Evolutionary conservation across 371 early-diverging fungal genomes (phyloP).

Genomic region (Chytridium lagenaria): DNA sequence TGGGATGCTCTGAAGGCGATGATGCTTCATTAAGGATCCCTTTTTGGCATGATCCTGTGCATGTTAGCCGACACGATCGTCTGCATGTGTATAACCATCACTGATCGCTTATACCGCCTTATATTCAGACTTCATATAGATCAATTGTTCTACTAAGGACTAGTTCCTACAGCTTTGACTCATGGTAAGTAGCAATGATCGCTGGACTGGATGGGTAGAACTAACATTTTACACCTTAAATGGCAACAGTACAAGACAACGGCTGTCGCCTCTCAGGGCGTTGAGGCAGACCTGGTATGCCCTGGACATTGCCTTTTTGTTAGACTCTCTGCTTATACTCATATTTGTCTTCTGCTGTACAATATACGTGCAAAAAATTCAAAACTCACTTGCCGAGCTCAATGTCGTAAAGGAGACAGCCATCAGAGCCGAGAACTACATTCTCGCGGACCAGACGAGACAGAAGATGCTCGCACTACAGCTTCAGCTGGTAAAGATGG

Average conservation of each 20-base stretch:
- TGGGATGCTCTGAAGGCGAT: too few relatives aligned
- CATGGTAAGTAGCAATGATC: not conserved
- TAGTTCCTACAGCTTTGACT: not conserved
- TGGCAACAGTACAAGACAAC: slow-evolving; percentile 25
- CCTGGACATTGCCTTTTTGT: not conserved
- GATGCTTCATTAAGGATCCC: too few relatives aligned
- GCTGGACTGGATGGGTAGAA: too few relatives aligned
- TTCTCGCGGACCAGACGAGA: slow-evolving; percentile 49
- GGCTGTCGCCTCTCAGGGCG: slow-evolving; percentile 22
- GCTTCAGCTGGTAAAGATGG: slow-evolving; percentile 52
- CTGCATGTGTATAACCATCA: too few relatives aligned
- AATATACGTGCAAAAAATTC: slow-evolving; percentile 53
- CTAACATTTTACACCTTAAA: too few relatives aligned
- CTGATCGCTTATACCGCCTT: too few relatives aligned
- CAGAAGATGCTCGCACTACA: slow-evolving; percentile 47
- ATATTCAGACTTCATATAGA: too few relatives aligned
- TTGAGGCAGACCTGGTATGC: slow-evolving; percentile 31
- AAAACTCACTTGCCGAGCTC: slow-evolving; percentile 45
- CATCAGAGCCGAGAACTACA: slow-evolving; percentile 50
- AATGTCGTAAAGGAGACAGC: slow-evolving; percentile 48
- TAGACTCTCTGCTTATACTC: not conserved
- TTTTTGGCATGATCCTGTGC: too few relatives aligned
- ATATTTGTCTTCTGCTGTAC: slow-evolving; percentile 4
- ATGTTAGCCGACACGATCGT: too few relatives aligned
- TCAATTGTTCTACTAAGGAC: not conserved